Evolutionary conservation across 257 asterid species (phyloP).

Genomic region (Solanum pinnatisectum): DNA sequence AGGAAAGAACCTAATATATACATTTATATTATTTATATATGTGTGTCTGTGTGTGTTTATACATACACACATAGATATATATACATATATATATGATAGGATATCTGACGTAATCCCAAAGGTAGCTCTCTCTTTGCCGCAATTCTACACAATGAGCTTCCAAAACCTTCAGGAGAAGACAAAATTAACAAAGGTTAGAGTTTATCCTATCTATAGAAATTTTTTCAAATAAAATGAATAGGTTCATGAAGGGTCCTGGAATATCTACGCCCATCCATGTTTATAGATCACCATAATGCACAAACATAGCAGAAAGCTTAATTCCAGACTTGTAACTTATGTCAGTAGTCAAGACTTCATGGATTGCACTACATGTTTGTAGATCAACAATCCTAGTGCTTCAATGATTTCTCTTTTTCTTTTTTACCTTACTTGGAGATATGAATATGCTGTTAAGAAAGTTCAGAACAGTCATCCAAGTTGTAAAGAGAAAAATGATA

Average conservation of each 20-base stretch:
- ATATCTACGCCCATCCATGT: not conserved
- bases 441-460: not conserved
- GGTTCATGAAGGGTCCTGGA: not conserved
- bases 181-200: not conserved
- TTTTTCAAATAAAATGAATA: not conserved
- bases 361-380: not conserved
- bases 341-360: not conserved
- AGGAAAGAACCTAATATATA: not conserved
- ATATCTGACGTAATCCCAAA: slow-evolving; percentile 84
- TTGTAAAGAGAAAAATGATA: not conserved
- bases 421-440: not conserved
- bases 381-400: not conserved
- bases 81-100: slow-evolving; percentile 29
- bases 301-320: not conserved
- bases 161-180: slow-evolving; percentile 45
- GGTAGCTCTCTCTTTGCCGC: slow-evolving; percentile 65
- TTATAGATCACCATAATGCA: not conserved
- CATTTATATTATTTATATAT: not conserved
- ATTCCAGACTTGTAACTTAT: not conserved
- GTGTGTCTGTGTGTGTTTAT: not conserved
- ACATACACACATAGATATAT: not conserved
- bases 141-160: slow-evolving; percentile 67
- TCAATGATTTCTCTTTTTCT: not conserved
- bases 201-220: not conserved
- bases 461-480: not conserved